phyloP scores from a whole-genome alignment of 345 rosid species.

The Aquilaria yunnanensis region DNA sequence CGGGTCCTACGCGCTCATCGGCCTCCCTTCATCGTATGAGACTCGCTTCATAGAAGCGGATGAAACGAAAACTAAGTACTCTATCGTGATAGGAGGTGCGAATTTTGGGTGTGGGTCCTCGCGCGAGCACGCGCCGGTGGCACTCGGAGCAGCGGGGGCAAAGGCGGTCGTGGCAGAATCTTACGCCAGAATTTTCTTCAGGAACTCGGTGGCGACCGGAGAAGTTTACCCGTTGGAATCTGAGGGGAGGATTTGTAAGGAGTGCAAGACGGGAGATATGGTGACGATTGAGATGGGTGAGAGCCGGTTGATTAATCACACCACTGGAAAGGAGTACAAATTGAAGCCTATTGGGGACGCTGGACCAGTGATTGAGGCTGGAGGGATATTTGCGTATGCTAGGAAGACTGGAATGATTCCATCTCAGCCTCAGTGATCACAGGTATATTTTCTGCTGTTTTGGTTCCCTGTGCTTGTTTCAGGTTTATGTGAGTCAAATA shows the following conservation, averaged over 20 bases:
- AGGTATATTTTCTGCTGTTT: not conserved
- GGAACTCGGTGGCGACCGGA: slow-evolving; percentile 87
- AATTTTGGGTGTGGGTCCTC: slow-evolving; percentile 97
- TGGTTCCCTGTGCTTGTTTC: too few relatives aligned
- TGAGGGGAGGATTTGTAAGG: slow-evolving; percentile 78
- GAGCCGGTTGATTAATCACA: slow-evolving; percentile 66
- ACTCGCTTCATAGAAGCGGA: slow-evolving; percentile 55
- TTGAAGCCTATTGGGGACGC: slow-evolving; percentile 87
- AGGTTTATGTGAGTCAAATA: too few relatives aligned
- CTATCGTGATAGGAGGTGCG: slow-evolving; percentile 72
- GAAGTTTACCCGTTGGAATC: slow-evolving; percentile 78
- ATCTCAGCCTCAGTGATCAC: slow-evolving; percentile 13
- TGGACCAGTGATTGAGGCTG: slow-evolving; percentile 82
- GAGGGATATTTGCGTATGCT: slow-evolving; percentile 85
- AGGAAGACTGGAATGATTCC: slow-evolving; percentile 83
- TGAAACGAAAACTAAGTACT: slow-evolving; percentile 55
- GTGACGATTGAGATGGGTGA: slow-evolving; percentile 63
- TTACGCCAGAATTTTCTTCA: slow-evolving; percentile 82
- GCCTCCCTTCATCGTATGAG: slow-evolving; percentile 65
- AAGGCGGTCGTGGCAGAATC: slow-evolving; percentile 78
- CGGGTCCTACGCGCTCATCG: slow-evolving; percentile 73
- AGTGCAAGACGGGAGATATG: slow-evolving; percentile 76
- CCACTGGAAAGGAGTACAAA: slow-evolving; percentile 73
- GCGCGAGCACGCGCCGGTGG: slow-evolving; percentile 93
- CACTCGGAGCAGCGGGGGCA: slow-evolving; percentile 85